Evolutionary conservation across 108 stramenopile genomes (phyloP).

Genomic region (Schizochytrium sp.): DNA sequence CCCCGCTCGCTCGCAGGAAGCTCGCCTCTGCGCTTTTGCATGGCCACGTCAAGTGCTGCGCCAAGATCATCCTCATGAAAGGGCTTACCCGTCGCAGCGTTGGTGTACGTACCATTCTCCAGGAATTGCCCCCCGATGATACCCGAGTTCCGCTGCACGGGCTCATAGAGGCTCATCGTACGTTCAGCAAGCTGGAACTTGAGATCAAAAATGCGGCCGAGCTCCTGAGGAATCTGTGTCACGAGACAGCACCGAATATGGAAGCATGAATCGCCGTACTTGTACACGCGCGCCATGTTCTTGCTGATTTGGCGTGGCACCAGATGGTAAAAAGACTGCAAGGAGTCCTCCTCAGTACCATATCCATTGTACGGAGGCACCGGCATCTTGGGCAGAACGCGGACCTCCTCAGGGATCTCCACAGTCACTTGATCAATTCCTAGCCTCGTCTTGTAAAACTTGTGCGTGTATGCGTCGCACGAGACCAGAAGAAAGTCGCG

Average conservation of each 20-base stretch:
- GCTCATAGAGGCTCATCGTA: constrained; percentile 50
- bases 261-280: constrained; percentile 20
- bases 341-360: constrained; percentile 42
- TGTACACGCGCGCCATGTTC: constrained; percentile 8
- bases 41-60: background rate
- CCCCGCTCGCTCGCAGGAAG: background rate
- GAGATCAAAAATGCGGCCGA: constrained; percentile 37
- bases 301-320: constrained; percentile 8
- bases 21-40: background rate
- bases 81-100: background rate
- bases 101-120: constrained; percentile 18
- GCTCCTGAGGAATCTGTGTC: background rate
- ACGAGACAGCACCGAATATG: background rate
- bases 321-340: constrained; percentile 13
- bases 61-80: constrained; percentile 12
- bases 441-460: background rate
- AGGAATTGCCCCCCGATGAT: constrained; percentile 45
- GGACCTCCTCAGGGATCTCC: constrained; percentile 13
- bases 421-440: constrained; percentile 19
- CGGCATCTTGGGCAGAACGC: background rate
- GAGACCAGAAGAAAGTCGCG: constrained; percentile 9
- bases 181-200: constrained; percentile 50
- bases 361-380: constrained; percentile 32
- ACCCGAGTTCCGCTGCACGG: constrained; percentile 47
- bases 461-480: constrained; percentile 22